A percentile compares a stretch with the other conserved stretches of the same genome.
phyloP scores from a whole-genome alignment of 306 rosid genomes.

The Heteromeles arbutifolia region DNA sequence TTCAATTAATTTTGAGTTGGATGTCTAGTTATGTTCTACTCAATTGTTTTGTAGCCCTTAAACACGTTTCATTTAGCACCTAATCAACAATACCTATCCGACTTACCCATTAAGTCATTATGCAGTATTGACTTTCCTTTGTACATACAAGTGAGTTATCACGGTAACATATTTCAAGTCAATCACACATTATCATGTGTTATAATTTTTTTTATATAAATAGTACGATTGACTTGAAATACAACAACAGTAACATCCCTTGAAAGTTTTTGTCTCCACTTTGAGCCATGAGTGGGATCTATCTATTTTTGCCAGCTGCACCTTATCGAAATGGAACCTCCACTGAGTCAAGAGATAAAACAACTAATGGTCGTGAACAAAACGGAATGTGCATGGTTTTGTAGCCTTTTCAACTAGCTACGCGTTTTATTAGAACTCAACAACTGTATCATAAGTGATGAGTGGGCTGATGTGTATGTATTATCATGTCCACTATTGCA shows the following conservation, averaged over 20 bases:
- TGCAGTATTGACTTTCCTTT: neutral
- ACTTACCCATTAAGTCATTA: neutral
- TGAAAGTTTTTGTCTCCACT: neutral
- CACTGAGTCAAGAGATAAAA: neutral
- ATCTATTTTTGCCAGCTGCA: neutral
- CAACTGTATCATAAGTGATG: neutral
- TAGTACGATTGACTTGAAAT: neutral
- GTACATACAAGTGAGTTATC: neutral
- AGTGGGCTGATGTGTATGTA: neutral
- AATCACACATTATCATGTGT: neutral
- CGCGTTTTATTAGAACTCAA: neutral
- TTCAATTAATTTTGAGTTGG: neutral
- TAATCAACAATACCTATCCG: neutral
- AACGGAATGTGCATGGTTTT: neutral
- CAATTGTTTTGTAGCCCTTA: neutral
- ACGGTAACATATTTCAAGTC: too few species aligned
- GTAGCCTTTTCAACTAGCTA: neutral
- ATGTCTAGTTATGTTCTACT: neutral
- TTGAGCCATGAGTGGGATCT: neutral
- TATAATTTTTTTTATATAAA: too few species aligned
- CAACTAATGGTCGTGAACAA: neutral
- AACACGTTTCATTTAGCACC: neutral
- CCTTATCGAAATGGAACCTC: neutral
- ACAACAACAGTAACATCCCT: neutral
- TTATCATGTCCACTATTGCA: neutral